Evolutionary conservation across 805 yeast species (phyloP).

Genomic region (Saccharomycopsis oosterbeekiorum): DNA sequence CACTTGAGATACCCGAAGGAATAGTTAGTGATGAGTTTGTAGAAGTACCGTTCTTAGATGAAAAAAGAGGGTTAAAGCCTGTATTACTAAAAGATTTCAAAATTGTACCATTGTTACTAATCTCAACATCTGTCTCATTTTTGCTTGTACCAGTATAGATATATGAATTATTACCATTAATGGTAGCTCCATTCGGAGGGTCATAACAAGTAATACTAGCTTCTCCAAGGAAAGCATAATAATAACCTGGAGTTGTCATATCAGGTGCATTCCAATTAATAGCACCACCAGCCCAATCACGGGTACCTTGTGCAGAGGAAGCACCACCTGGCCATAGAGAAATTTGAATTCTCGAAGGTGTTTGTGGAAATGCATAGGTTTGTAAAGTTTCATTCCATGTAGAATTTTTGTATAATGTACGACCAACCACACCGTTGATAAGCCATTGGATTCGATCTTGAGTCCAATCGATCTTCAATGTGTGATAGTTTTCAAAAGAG

Average conservation of each 20-base stretch:
- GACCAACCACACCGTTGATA: constrained; percentile 56
- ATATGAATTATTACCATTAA: constrained; percentile 41
- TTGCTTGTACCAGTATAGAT: constrained; percentile 41
- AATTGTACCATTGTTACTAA: constrained; percentile 54
- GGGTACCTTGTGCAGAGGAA: constrained; percentile 50
- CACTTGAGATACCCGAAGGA: constrained; percentile 4
- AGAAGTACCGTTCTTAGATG: background rate
- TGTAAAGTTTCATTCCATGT: constrained; percentile 57
- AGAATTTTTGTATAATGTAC: constrained; percentile 52
- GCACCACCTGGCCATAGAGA: constrained; percentile 77
- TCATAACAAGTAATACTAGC: constrained; percentile 61
- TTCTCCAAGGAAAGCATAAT: constrained; percentile 53
- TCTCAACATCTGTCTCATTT: constrained; percentile 40
- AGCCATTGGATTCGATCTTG: constrained; percentile 64
- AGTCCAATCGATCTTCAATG: constrained; percentile 72
- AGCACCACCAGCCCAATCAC: constrained; percentile 81
- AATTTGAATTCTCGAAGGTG: constrained; percentile 63
- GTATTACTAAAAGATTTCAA: constrained; percentile 52
- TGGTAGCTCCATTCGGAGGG: constrained; percentile 47
- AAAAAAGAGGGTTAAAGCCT: constrained; percentile 49
- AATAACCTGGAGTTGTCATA: constrained; percentile 69
- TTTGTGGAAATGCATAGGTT: constrained; percentile 53
- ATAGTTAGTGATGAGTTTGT: background rate
- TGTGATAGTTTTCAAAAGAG: constrained; percentile 63
- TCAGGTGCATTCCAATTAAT: constrained; percentile 77